Base-by-base conservation (phyloP, 495 filamentous ascomycete species). In the Friedmanniomyces endolithicus region DNA sequence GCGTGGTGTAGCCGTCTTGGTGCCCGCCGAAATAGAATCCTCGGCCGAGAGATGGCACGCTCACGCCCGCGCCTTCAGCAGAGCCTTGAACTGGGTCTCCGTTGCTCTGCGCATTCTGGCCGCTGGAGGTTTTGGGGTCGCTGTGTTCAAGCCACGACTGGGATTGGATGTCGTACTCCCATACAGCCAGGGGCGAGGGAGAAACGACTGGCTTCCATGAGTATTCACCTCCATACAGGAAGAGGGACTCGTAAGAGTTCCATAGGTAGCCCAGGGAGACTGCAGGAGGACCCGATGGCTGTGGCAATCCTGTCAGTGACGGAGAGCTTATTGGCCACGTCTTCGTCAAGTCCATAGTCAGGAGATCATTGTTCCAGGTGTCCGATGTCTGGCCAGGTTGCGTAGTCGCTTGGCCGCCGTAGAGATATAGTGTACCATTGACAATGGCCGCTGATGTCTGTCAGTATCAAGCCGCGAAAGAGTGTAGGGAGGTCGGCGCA, bases 11-110 rank as follows among this genome's bases (percentile, higher is more conserved):
- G 48, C 68, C 66, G 64, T 88, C 85, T 16, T 83, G 67, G 65
- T 87, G 85, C 0, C 85, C 85, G 25, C 84, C 84, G 66, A 88
- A 88, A 64, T 86, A 88, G 72, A 76, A 88, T 11, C 82, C 83
- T 49, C 81, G 56, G 0, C 82, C 84, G 8, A 87, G 64, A 29
- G 82, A 77, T 16, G 83, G 75, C 9, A 87, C 77, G 48, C 77
- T 84, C 17, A 84, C 63, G 1, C 83, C 83, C 14, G 85, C 81
- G 25, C 85, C 85, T 63, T 88, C 85, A 17, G 82, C 85, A 0
- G 82, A 70, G 24, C 83, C 70, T 57, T 86, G 76, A 2, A 86
- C 68, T 0, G 73, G 70, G 11, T 72, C 65, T 27, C 71, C 74
- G 24, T 69, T 80, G 1, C 62, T 66, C 22, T 73, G 74, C 6